These are phyloP conservation scores for Botrytis fragariae DNA, from an alignment of 2,329 filamentous ascomycete species.

Conservation along the genomic window DNA sequence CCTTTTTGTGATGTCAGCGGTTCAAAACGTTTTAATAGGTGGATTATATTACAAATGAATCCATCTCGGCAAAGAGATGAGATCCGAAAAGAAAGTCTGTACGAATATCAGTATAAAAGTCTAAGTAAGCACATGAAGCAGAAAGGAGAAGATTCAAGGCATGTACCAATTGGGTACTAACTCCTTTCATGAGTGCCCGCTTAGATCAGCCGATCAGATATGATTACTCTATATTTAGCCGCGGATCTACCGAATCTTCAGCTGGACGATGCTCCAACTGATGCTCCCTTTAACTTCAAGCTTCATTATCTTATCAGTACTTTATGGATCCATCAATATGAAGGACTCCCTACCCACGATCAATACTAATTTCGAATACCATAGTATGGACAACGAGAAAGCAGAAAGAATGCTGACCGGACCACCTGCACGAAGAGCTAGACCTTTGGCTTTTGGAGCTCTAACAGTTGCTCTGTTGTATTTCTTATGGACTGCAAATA, in stretches of 20 bases:
- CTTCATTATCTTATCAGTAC: not conserved
- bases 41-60: not conserved
- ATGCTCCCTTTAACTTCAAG: not conserved
- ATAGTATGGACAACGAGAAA: slow-evolving; percentile 27
- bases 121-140: not conserved
- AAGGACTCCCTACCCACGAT: slow-evolving; percentile 17
- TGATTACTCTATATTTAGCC: not conserved
- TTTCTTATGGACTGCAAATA: slow-evolving; percentile 24
- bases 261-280: not conserved
- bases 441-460: slow-evolving; percentile 29
- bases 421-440: slow-evolving; percentile 24
- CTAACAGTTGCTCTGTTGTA: slow-evolving; percentile 30
- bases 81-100: not conserved
- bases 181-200: not conserved
- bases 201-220: slow-evolving; percentile 9
- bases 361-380: slow-evolving; percentile 22
- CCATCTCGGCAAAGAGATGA: not conserved
- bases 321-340: slow-evolving; percentile 25
- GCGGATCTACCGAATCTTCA: slow-evolving; percentile 4
- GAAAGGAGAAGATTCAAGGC: not conserved
- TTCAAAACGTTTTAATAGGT: not conserved
- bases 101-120: not conserved
- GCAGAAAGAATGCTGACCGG: slow-evolving; percentile 24
- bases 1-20: not conserved
- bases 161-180: not conserved